These are phyloP conservation scores for Ceratobasidium sp. DNA, from an alignment of 1,284 basidiomycete species.

Conservation along the genomic window DNA sequence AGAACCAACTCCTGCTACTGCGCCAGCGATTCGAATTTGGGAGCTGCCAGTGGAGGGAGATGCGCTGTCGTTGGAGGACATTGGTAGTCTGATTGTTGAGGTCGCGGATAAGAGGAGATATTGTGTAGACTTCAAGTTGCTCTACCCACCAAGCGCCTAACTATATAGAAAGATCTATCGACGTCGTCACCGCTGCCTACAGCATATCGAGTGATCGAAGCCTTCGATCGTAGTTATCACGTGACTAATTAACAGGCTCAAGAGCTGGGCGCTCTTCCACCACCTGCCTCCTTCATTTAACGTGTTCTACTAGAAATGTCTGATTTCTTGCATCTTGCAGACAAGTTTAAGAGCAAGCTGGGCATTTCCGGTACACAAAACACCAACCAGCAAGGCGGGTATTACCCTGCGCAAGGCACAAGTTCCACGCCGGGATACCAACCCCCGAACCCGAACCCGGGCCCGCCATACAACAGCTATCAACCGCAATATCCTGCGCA, in stretches of 20 bases:
- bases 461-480: constrained; percentile 10
- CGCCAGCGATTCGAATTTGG: constrained; percentile 65
- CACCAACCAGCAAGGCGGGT: constrained; percentile 15
- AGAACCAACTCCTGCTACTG: constrained; percentile 70
- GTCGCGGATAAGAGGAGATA: neutral
- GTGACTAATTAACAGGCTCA: constrained; percentile 24
- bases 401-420: no score
- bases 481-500: constrained; percentile 5
- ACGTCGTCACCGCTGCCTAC: constrained; percentile 20
- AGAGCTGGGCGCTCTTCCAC: constrained; percentile 17
- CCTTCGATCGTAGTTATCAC: constrained; percentile 11
- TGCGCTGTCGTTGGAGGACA: constrained; percentile 9
- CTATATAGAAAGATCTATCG: neutral
- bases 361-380: neutral
- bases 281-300: no score
- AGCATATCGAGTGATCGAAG: constrained; percentile 12
- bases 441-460: neutral
- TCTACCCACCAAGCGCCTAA: neutral
- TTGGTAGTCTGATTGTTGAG: neutral
- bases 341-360: constrained; percentile 36
- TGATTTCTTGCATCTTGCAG: constrained; percentile 33
- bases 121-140: neutral
- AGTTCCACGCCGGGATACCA: neutral
- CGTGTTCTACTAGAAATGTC: constrained; percentile 17
- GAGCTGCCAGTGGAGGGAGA: constrained; percentile 51